phyloP scores from a whole-genome alignment of 148 eudicot genomes.

The Chenopodium quinoa region DNA sequence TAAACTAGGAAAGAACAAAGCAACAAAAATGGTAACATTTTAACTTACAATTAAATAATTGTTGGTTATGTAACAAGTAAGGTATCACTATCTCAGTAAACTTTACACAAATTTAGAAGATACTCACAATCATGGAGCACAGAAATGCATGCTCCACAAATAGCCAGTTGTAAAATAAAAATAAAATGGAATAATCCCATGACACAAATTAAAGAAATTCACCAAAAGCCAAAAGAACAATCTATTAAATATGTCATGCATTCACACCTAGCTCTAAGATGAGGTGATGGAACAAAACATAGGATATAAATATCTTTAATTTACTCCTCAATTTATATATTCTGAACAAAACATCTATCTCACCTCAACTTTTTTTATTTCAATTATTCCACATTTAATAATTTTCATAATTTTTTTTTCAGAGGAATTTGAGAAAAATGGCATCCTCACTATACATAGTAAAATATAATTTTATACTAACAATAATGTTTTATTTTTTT shows the following conservation, averaged over 20 bases:
- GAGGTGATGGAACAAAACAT: not conserved
- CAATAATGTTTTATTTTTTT: not conserved
- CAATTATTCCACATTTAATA: not conserved
- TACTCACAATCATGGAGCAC: not conserved
- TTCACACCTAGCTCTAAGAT: conserved; percentile 12
- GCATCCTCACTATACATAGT: not conserved
- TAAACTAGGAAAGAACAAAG: too few species aligned
- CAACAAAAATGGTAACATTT: too few species aligned
- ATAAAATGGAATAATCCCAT: not conserved
- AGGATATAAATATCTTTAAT: too few species aligned
- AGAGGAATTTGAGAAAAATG: not conserved
- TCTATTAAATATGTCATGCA: not conserved
- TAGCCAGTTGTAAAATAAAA: not conserved
- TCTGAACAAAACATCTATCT: not conserved
- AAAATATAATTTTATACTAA: not conserved
- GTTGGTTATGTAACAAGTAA: too few species aligned
- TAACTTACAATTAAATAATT: too few species aligned
- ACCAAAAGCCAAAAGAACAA: conserved; percentile 1
- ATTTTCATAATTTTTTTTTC: not conserved
- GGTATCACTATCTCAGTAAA: not conserved
- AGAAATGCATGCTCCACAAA: not conserved
- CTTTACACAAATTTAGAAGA: not conserved
- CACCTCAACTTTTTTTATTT: not conserved
- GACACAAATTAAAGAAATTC: too few species aligned
- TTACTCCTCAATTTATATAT: not conserved